Evolutionary conservation across 371 early-diverging fungal genomes (phyloP).

Genomic region (Apophysomyces sp.): DNA sequence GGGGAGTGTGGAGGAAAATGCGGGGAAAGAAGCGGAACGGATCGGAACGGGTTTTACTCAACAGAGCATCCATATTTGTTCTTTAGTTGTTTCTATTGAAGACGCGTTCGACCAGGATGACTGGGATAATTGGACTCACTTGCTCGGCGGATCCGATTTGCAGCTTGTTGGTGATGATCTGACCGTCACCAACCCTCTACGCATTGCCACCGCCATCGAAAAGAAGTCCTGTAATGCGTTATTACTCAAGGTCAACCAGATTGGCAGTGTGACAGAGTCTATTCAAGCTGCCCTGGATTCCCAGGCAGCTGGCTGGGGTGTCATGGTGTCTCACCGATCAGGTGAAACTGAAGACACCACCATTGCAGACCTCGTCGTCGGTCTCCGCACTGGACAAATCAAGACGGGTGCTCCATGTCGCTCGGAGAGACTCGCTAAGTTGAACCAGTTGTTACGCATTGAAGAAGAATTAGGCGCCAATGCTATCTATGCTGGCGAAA

Average conservation of each 20-base stretch:
- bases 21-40: background rate
- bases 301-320: constrained; percentile 91
- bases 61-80: background rate
- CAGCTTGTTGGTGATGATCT: constrained; percentile 99
- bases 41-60: constrained; percentile 5
- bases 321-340: constrained; percentile 99
- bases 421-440: constrained; percentile 97
- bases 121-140: constrained; percentile 90
- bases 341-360: constrained; percentile 99
- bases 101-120: constrained; percentile 99
- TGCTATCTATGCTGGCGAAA: constrained; percentile 90
- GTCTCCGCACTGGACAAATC: constrained; percentile 97
- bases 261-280: constrained; percentile 97
- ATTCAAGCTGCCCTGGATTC: constrained; percentile 80
- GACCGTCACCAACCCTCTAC: constrained; percentile 97
- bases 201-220: constrained; percentile 90
- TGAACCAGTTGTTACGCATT: constrained; percentile 95
- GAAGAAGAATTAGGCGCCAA: constrained; percentile 86
- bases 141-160: constrained; percentile 65
- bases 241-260: constrained; percentile 99
- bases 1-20: too few species aligned
- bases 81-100: constrained; percentile 90
- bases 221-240: constrained; percentile 96
- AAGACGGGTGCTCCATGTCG: constrained; percentile 99
- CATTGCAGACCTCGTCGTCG: constrained; percentile 98